Evolutionary conservation across 2,329 filamentous ascomycete genomes (phyloP).

Genomic region (Scedosporium aurantiacum): DNA sequence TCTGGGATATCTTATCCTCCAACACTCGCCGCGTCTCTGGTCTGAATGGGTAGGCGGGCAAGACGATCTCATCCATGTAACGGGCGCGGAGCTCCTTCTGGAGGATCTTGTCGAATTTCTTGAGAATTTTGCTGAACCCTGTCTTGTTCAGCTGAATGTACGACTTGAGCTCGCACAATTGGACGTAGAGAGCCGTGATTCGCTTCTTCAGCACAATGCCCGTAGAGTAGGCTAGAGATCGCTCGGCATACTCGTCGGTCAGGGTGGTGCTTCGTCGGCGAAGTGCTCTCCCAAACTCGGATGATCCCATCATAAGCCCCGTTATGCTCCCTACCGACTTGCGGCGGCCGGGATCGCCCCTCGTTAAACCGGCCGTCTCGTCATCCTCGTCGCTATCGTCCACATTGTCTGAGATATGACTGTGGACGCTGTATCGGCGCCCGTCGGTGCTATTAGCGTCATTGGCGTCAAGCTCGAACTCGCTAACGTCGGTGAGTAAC

Average conservation of each 20-base stretch:
- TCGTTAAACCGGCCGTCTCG: conserved; percentile 44
- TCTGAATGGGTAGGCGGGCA: conserved; percentile 71
- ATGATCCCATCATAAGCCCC: conserved; percentile 51
- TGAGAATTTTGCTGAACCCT: conserved; percentile 89
- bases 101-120: conserved; percentile 97
- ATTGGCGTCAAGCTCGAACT: conserved; percentile 50
- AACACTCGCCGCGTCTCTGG: conserved; percentile 59
- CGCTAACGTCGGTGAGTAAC: conserved; percentile 62
- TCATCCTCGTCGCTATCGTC: conserved; percentile 56
- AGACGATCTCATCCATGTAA: conserved; percentile 67
- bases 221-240: conserved; percentile 53
- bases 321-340: conserved; percentile 21
- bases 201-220: conserved; percentile 87
- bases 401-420: conserved; percentile 43
- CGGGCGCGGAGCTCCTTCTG: conserved; percentile 66
- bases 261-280: conserved; percentile 52
- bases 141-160: conserved; percentile 95
- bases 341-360: conserved; percentile 26
- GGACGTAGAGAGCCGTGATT: conserved; percentile 77
- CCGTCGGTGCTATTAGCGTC: conserved; percentile 35
- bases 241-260: conserved; percentile 71
- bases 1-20: conserved; percentile 58
- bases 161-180: conserved; percentile 88
- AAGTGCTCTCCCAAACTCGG: conserved; percentile 42
- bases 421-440: conserved; percentile 23